Base-by-base conservation (phyloP, 2,329 filamentous ascomycete species). In the Endoconidiophora laricicola region DNA sequence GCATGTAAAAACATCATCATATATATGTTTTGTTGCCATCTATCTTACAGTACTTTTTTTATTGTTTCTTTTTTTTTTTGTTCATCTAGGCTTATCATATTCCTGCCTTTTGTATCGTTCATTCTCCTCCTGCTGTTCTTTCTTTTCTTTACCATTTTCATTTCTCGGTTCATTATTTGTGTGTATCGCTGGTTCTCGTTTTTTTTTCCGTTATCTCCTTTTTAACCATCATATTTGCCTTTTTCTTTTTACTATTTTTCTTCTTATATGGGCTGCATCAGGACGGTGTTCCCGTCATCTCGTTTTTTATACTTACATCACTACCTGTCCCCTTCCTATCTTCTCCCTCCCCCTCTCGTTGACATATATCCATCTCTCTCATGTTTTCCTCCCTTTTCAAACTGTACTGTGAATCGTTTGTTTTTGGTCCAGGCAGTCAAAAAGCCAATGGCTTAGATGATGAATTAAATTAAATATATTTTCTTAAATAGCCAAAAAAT, bases 1-100 rank as follows among this genome's bases (percentile, higher is more conserved):
- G 49, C 37, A 52, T 49, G 46, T 54, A 46, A 54, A 54, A 46
- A n/a, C 16, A 20, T 46, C 33, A n/a, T 46, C 51, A 48, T 48
- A 46, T 46, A 46, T 53, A 37, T 10, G 49, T 53, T 22, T 46
- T 52, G 43, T 44, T 53, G 29, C 42, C 22, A 33, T 43, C 48
- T 54, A 12, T 47, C 26, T 24, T 37, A 20, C 43, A 12, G 29
- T 37, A 4, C 41, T 38, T 33, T 48, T 14, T 44, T 46, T 43
- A n/a, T 22, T 33, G 18, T 51, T 39, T 42, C 44, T 37, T 47
- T 49, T 43, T 36, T 23, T 26, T 45, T 46, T 46, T 39, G 22
- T 6, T 44, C 23, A 41, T 36, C 33, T 41, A 23, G 22, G 37
- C 37, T 23, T 18, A n/a, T 48, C 7, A 33, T 33, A 33, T 33